Evolutionary conservation across 2,329 filamentous ascomycete species (phyloP).

Genomic region (Colletotrichum truncatum): DNA sequence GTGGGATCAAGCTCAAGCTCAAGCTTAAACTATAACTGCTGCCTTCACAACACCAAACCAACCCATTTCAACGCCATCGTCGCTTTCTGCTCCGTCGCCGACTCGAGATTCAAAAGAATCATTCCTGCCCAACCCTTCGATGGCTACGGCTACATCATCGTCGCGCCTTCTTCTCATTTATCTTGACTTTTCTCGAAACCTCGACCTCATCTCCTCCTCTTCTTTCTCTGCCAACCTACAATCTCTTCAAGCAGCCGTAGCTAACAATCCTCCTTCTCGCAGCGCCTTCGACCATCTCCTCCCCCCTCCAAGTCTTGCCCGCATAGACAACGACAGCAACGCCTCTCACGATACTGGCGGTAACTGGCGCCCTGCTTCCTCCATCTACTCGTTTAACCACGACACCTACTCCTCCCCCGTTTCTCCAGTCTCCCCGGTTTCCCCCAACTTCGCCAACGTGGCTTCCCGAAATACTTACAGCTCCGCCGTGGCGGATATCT

Average conservation of each 20-base stretch:
- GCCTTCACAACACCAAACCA: background rate
- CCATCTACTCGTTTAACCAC: conserved; percentile 23
- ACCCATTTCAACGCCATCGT: too few relatives aligned
- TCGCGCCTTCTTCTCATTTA: conserved; percentile 3
- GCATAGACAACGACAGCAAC: conserved; percentile 3
- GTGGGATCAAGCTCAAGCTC: background rate
- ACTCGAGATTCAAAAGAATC: background rate
- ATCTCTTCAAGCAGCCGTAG: background rate
- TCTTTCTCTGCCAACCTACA: background rate
- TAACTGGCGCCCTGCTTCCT: conserved; percentile 30
- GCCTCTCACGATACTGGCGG: too few relatives aligned
- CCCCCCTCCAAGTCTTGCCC: conserved; percentile 9
- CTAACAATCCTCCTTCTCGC: conserved; percentile 7
- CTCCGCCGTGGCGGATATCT: conserved; percentile 50
- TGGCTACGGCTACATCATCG: conserved; percentile 6
- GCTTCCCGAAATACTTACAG: conserved; percentile 27
- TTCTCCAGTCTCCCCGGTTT: conserved; percentile 23
- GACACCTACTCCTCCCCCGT: conserved; percentile 24
- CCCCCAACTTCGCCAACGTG: conserved; percentile 31
- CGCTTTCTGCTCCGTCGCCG: background rate
- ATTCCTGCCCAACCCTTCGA: background rate
- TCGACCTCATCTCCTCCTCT: background rate
- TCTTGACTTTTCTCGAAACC: conserved; percentile 6
- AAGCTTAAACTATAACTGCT: background rate
- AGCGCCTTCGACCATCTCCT: conserved; percentile 18